Percentiles rank a stretch among this genome's conserved stretches.
phyloP scores from a whole-genome alignment of 805 yeast genomes.

The Candida qinlingensis region DNA sequence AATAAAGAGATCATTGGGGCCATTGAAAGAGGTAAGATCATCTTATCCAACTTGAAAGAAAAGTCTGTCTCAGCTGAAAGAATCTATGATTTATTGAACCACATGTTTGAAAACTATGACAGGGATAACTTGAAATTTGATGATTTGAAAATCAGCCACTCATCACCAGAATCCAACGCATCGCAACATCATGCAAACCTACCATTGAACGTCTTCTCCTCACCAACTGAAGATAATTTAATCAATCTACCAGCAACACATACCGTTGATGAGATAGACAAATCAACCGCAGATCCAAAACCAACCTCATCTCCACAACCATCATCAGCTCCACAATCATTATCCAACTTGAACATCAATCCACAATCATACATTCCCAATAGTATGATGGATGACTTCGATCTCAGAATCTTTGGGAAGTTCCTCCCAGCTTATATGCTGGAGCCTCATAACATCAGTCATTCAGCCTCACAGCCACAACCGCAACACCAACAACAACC shows the following conservation, averaged over 20 bases:
- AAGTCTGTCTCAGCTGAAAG: constrained; percentile 73
- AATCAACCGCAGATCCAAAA: constrained; percentile 2
- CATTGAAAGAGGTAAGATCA: constrained; percentile 75
- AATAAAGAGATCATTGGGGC: constrained; percentile 54
- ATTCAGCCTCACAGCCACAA: no score
- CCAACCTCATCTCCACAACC: background rate
- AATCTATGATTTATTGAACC: constrained; percentile 72
- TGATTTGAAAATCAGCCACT: constrained; percentile 8
- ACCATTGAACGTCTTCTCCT: constrained; percentile 11
- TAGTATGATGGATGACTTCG: constrained; percentile 77
- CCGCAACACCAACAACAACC: background rate
- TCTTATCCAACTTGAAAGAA: constrained; percentile 63
- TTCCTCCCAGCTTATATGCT: constrained; percentile 80
- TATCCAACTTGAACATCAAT: constrained; percentile 1
- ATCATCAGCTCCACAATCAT: background rate
- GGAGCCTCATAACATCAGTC: constrained; percentile 3
- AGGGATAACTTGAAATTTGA: constrained; percentile 54
- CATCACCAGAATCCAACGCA: background rate
- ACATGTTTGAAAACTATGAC: constrained; percentile 72
- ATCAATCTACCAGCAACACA: constrained; percentile 14
- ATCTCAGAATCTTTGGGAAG: constrained; percentile 75
- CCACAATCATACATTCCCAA: constrained; percentile 5
- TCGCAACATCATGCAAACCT: background rate
- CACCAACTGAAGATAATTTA: constrained; percentile 13
- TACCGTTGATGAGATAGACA: constrained; percentile 8